A percentile compares a stretch with the other conserved stretches of the same genome.
Evolutionary conservation across 805 yeast species (phyloP).

Genomic region (Starmerella riodocensis): DNA sequence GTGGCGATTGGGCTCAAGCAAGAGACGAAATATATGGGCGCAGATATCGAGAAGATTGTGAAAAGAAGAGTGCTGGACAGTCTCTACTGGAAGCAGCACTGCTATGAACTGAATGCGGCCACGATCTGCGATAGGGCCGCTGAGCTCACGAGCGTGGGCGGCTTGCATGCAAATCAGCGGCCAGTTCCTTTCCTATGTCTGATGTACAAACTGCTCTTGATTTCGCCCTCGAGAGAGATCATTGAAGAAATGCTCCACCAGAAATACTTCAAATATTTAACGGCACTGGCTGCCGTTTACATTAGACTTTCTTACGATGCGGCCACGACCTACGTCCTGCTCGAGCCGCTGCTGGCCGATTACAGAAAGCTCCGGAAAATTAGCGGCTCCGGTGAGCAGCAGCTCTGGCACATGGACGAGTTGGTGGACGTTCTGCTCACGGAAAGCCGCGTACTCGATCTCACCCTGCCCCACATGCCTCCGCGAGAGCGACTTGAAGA

Average conservation of each 20-base stretch:
- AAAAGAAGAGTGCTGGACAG: constrained; percentile 45
- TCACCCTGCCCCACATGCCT: constrained; percentile 55
- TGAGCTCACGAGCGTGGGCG: constrained; percentile 41
- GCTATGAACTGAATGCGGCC: constrained; percentile 39
- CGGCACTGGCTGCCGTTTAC: constrained; percentile 58
- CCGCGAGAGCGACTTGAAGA: constrained; percentile 29
- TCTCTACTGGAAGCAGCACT: constrained; percentile 44
- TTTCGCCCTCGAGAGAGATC: constrained; percentile 53
- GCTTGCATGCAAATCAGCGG: constrained; percentile 38
- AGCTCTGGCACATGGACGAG: constrained; percentile 53
- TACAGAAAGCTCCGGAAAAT: constrained; percentile 53
- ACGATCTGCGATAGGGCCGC: constrained; percentile 39
- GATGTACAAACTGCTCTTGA: constrained; percentile 59
- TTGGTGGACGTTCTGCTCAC: constrained; percentile 49
- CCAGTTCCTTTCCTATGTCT: constrained; percentile 70
- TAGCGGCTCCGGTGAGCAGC: constrained; percentile 28
- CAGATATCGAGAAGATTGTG: constrained; percentile 32
- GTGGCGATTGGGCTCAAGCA: too few species aligned
- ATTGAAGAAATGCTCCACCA: constrained; percentile 44
- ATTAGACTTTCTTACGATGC: constrained; percentile 34
- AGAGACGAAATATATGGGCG: background rate
- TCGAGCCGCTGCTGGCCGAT: constrained; percentile 51
- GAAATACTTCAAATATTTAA: constrained; percentile 61
- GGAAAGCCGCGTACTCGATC: constrained; percentile 52
- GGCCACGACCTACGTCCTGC: constrained; percentile 34